Base-by-base conservation (phyloP, 176 grass and related monocot species). In the Typha latifolia region DNA sequence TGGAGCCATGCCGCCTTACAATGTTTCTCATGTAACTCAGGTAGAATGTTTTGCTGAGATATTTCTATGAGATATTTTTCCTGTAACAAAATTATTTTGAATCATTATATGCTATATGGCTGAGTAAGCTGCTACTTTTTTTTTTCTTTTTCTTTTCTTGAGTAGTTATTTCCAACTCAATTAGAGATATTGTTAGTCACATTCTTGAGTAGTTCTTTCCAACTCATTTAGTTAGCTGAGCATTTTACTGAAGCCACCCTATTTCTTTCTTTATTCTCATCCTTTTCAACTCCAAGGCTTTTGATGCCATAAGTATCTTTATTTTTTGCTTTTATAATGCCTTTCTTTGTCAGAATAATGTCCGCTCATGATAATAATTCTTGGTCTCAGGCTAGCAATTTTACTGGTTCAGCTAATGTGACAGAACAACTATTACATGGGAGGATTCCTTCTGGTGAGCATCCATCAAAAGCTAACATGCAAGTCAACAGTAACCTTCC, bases 21-120 rank as follows among this genome's bases (percentile, higher is more conserved):
- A 68, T 61, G 48, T 47, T 23, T 72, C 69, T 72, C 66, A 64
- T 74, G 82, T 62, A 18, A 67, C 77, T 64, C 81, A 85, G 87
- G 87, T 96, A 90, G 24, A 23, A 2, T 62, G 10, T 20, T 69
- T 21, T 48, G 47, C 24, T 14, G 14, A 62, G 59, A 21, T 62
- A 1, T 62, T 62, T 62, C 37, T 43, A 43, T 1, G 53, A 59
- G 53, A 21, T 59, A 6, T 16, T 59, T 59, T 59, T 21, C 53
- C n/a, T 59, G 53, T 21, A 59, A 59, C 4, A 11, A 9, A 21
- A 59, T 59, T 9, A 19, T 59, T 59, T 59, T n/a, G 16, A 21
- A 19, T 59, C 18, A 22, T 59, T 16, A 21, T 59, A 21, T 59
- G 9, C 8, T 21, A 59, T 22, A 21, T 16, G 53, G 16, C 11